Conservation (phyloP, 371 early-diverging fungal species). For the Actinomortierella wolfii region DNA sequence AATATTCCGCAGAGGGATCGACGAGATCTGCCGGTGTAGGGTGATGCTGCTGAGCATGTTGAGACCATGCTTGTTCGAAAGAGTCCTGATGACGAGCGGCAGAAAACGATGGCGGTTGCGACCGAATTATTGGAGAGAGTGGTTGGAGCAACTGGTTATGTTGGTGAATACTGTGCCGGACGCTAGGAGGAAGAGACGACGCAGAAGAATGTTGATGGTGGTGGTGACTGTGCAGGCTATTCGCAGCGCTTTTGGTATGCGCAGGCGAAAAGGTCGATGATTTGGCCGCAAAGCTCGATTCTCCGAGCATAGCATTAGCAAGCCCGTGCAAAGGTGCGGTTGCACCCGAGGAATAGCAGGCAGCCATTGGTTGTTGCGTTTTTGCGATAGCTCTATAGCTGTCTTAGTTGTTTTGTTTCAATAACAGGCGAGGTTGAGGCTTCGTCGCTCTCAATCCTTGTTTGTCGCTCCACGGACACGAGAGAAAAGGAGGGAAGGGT, state of each 20-base stretch:
- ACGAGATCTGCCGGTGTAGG: background rate
- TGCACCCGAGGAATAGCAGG: constrained; percentile 31
- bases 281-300: constrained; percentile 27
- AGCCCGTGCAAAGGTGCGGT: constrained; percentile 32
- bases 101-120: background rate
- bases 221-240: background rate
- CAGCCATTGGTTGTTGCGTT: constrained; percentile 29
- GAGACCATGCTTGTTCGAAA: constrained; percentile 33
- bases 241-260: too few relatives aligned
- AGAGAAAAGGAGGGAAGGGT: background rate
- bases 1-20: background rate
- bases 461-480: too few relatives aligned
- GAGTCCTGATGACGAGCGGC: background rate
- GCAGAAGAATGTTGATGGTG: constrained; percentile 2
- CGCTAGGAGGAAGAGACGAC: constrained; percentile 1
- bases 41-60: constrained; percentile 7
- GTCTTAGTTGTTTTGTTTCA: too few relatives aligned
- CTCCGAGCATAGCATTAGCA: constrained; percentile 36
- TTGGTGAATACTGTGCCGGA: constrained; percentile 6
- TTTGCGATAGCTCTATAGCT: too few relatives aligned
- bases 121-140: background rate
- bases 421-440: too few relatives aligned
- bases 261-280: constrained; percentile 11
- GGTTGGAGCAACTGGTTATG: background rate
- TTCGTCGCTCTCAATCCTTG: too few relatives aligned